Conservation (phyloP, 495 filamentous ascomycete species). For the Aspergillus campestris region DNA sequence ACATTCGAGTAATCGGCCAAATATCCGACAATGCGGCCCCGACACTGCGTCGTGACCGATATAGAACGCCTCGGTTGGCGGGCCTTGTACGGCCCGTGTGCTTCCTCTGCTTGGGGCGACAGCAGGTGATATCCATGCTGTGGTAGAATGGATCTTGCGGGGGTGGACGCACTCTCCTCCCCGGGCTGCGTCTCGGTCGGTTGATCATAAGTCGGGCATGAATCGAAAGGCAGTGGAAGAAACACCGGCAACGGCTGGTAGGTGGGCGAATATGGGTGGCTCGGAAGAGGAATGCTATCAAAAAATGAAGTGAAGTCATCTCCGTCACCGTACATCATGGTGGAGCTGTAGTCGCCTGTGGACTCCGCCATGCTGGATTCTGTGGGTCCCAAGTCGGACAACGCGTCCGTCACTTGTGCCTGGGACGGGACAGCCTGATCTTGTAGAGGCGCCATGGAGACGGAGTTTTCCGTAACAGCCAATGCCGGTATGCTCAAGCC, state of each 20-base stretch:
- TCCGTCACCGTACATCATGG: conserved; percentile 16
- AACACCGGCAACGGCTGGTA: conserved; percentile 35
- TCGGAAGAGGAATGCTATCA: conserved; percentile 34
- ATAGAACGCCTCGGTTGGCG: conserved; percentile 25
- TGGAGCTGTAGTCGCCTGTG: conserved; percentile 5
- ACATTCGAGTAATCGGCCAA: conserved; percentile 25
- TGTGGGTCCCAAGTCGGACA: too few species aligned
- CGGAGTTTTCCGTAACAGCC: conserved; percentile 20
- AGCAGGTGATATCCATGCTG: conserved; percentile 33
- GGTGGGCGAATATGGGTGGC: conserved; percentile 31
- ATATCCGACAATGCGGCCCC: conserved; percentile 20
- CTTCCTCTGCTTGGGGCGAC: conserved; percentile 29
- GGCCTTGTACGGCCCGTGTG: conserved; percentile 20
- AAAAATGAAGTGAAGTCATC: conserved; percentile 36
- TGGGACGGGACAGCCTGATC: conserved; percentile 1
- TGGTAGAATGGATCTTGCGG: conserved; percentile 29
- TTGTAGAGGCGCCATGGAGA: not conserved
- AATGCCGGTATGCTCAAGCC: conserved; percentile 29
- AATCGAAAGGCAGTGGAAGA: conserved; percentile 24
- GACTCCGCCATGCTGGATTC: not conserved
- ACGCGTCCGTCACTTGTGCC: too few species aligned
- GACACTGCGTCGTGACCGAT: conserved; percentile 27
- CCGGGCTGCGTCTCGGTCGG: conserved; percentile 11
- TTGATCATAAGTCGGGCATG: conserved; percentile 22
- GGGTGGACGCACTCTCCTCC: conserved; percentile 12